Evolutionary conservation across 2,329 filamentous ascomycete genomes (phyloP), one percentile per base, ranked within the genome.

Genomic region (Diplodia corticola): DNA sequence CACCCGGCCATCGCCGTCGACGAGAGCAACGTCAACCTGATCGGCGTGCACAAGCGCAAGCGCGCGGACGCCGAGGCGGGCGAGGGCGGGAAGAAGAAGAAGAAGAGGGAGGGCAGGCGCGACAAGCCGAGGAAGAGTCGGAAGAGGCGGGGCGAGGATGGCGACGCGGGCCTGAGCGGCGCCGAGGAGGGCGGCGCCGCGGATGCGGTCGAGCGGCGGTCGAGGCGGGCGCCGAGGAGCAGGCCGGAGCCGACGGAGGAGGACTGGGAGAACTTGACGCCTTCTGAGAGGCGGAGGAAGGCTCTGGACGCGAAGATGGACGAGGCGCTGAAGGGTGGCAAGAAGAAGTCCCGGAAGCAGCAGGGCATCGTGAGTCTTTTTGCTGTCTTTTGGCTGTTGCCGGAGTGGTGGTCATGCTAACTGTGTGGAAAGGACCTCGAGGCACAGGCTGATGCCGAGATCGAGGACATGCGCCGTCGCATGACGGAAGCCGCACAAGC

Each of bases 401-500:
- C 5, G 57, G 6, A 7, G 15, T n/a, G 5, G 15, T 15, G 35
- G 13, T 40, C 65, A 71, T 68, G 73, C 72, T 67, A 71, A 49
- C 30, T 49, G 1, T 30, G 48, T 20, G 35, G 2, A 55, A 17
- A 94, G 91, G 94, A 98, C 70, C 84, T 98, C 54, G 93, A 97
- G 76, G 89, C 92, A 73, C 89, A 91, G 80, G 91, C 94, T 70
- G 95, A 98, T 76, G 91, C 93, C 51, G 90, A 96, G 74, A 93
- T 99, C 69, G 92, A 92, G 66, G 85, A 90, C 57, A 89, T 99
- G 77, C 95, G 95, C 74, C 85, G 91, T 64, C 88, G 89, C 66
- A 99, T 99, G 93, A 93, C 95, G 71, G 85, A 88, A 70, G 95
- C 95, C 17, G 97, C 94, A 68, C 87, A 93, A 77, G 87, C 88